Base-by-base conservation (phyloP, 306 rosid species). In the Erythrophleum fordii region DNA sequence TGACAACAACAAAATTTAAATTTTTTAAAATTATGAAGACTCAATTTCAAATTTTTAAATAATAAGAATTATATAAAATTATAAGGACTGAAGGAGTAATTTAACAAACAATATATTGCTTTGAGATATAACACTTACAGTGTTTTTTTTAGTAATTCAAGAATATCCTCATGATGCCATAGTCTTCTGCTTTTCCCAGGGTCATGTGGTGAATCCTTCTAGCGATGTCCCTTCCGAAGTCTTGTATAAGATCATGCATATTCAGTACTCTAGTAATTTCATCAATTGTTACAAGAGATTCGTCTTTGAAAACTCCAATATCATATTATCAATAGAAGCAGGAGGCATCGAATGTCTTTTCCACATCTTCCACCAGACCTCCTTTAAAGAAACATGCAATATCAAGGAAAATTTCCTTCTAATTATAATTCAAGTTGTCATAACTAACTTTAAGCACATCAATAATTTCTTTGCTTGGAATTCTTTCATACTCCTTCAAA, bases 221-320 rank as follows among this genome's bases (percentile, higher is more conserved):
- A 78, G 78, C 86, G 42, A 85, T 79, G 69, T 83, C 70, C 62
- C 55, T 66, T 0, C 91, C 93, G 42, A 87, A 48, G 72, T 83
- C 69, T 65, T 88, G 87, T 11, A 84, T 14, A 53, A 83, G 84
- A 58, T 84, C 78, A 79, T 84, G 94, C 90, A 88, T 83, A 42
- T 2, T 0, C 10, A n/a, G n/a, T n/a, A 88, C 31, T 8, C 9
- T 20, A 5, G 3, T 4, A 7, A 23, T 1, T 0, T 10, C 49
- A 42, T 46, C 18, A 14, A 77, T 53, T 29, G 42, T 52, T 8
- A 80, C 28, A 9, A 80, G 67, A 66, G 83, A 72, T 2, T 80
- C 82, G 39, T 85, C 81, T 9, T 35, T 25, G 3, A 83, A 81
- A 4, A 58, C 44, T 48, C 55, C 74, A 28, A 83, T 77, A 0